Evolutionary conservation across 2,329 filamentous ascomycete species (phyloP), one percentile per base, ranked within the genome.

Genomic region (Pseudogymnoascus sp.): DNA sequence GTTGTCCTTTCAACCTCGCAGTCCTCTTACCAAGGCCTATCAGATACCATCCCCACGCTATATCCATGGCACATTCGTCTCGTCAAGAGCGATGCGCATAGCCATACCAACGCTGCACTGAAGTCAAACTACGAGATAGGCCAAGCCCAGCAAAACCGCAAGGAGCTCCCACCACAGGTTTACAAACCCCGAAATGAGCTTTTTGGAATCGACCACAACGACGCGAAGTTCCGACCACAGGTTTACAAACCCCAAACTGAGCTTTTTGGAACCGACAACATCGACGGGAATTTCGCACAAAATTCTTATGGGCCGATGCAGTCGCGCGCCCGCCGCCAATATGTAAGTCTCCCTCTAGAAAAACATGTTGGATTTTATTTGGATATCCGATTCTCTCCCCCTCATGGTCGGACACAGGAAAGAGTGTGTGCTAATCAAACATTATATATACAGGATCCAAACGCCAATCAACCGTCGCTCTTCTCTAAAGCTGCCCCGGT

Each of bases 1-100:
- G 68, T 79, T 65, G 74, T 75, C 46, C 69, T 81, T 61, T 78
- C 80, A 1, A 82, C 79, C 0, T 82, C 79, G 0, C 79, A 82
- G 67, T 80, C 80, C 0, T 77, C 76, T 0, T 82, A 78, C 65
- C 75, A 77, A 10, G 79, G 80, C 0, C 72, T 83, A 3, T 77
- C 75, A n/a, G 79, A 82, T 66, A 73, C 71, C 3, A 78, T 81
- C 9, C 81, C 81, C 1, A 70, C 68, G 35, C 70, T 83, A 62
- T 70, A 76, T 2, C 71, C 78, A 3, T 83, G 80, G 81, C 76
- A 77, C 56, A 71, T 82, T 31, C 75, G 75, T 7, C 70, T 82
- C 3, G 67, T 71, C 10, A 77, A 75, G 17, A 26, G 46, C 26
- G 46, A 53, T 31, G 9, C 9, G 2, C 56, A 35, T 17, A 62